Evolutionary conservation across 352 stramenopile genomes (phyloP).

Genomic region (Pythium aristosporum): DNA sequence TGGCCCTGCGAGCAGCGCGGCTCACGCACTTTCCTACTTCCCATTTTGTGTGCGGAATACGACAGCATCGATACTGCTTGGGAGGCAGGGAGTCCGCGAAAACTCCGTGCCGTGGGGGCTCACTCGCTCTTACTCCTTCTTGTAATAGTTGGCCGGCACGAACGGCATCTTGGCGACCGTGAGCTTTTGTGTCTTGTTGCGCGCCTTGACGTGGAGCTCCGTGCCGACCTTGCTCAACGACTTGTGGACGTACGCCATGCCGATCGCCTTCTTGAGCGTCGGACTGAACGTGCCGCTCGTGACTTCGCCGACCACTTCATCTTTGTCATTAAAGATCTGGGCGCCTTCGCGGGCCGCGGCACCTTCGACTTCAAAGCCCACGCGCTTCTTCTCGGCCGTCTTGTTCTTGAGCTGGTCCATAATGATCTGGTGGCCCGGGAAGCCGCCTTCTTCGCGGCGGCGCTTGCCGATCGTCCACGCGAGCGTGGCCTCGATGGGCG

Average conservation of each 20-base stretch:
- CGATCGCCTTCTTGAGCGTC: slow-evolving; percentile 95
- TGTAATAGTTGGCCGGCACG: slow-evolving; percentile 96
- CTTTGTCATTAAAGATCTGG: slow-evolving; percentile 89
- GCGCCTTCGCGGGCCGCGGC: slow-evolving; percentile 92
- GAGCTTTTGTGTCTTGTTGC: slow-evolving; percentile 93
- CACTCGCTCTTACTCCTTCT: slow-evolving; percentile 50
- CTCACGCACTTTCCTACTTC: neutral
- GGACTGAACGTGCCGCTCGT: slow-evolving; percentile 97
- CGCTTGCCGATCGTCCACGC: slow-evolving; percentile 93
- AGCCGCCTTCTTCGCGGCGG: slow-evolving; percentile 87
- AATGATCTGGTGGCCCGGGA: slow-evolving; percentile 94
- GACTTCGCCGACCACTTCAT: slow-evolving; percentile 88
- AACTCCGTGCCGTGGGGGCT: neutral
- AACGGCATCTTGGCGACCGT: slow-evolving; percentile 99
- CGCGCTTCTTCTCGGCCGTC: slow-evolving; percentile 91
- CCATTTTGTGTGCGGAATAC: neutral
- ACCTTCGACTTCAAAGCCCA: slow-evolving; percentile 96
- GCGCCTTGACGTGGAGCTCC: slow-evolving; percentile 93
- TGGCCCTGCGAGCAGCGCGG: neutral
- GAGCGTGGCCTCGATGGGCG: slow-evolving; percentile 93
- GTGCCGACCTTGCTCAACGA: slow-evolving; percentile 90
- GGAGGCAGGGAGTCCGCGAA: too few species aligned
- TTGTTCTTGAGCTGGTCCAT: slow-evolving; percentile 95
- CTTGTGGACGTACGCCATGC: slow-evolving; percentile 98
- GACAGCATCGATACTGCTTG: neutral